Base-by-base conservation (phyloP, 1,284 basidiomycete species). In the Microbotryum silenes-acaulis region DNA sequence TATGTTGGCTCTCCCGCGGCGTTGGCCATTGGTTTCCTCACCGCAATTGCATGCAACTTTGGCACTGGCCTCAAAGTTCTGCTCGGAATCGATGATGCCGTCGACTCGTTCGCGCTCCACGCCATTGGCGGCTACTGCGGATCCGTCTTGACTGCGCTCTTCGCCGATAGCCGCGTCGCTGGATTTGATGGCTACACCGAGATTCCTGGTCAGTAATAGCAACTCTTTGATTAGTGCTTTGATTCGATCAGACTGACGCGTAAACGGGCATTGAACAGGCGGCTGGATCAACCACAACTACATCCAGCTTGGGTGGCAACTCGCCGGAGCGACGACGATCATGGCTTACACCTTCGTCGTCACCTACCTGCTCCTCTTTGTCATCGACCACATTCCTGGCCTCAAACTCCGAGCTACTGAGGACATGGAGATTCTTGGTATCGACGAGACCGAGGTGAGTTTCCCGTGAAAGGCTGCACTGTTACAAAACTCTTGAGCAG, bases 341-440 rank as follows among this genome's bases (percentile, higher is more conserved):
- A 75, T 91, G 51, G 78, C 77, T 7, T 94, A 46, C 42, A 57
- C 59, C 21, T 31, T 93, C 75, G 83, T 83, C 70, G 74, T 81
- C 59, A 80, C 79, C 42, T 78, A 59, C 54, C 80, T 91, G 76
- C 89, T 96, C 75, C 81, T 90, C 57, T 90, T 91, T 86, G 77
- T 85, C 71, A 88, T 97, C 84, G 91, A 97, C 80, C 89, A 80
- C 76, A 88, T 93, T 72, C 93, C 93, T 5, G 85, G 84, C 67
- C 80, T 90, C 64, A 81, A 86, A 57, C 82, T 97, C 55, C 85
- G 91, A 63, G 81, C 82, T 25, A 77, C 79, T 47, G 91, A 94
- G 71, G 87, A 90, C 68, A 83, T 85, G 37, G 92, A 97, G 79
- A 86, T 91, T 64, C 79, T 96, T 58, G 93, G 93, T 65, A 85